Conservation (phyloP, 176 grass and related monocot species). For the Oropetium thomaeum region DNA sequence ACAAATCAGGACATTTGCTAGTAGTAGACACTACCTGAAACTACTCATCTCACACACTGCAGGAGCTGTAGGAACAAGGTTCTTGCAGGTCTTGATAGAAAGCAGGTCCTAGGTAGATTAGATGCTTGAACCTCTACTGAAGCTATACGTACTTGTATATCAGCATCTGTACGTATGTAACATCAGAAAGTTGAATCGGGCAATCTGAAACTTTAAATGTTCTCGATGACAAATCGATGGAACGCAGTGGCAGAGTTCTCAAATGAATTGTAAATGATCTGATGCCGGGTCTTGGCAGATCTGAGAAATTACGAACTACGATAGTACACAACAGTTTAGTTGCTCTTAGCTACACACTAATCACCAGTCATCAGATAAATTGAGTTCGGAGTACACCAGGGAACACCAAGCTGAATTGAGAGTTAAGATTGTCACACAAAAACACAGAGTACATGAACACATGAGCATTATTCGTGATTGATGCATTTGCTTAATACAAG, state of each 20-base stretch:
- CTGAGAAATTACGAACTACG: not conserved
- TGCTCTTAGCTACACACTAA: no score
- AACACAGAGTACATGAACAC: not conserved
- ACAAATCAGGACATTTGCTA: not conserved
- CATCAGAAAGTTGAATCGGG: not conserved
- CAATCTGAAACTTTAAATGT: not conserved
- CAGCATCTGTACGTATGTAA: not conserved
- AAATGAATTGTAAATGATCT: not conserved
- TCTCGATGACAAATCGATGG: not conserved
- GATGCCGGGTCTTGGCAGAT: not conserved
- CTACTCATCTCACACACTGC: not conserved
- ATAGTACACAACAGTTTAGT: no score
- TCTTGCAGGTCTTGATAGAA: constrained; percentile 6
- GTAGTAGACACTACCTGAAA: not conserved
- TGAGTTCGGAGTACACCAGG: not conserved
- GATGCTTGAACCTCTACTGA: constrained; percentile 15
- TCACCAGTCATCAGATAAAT: no score
- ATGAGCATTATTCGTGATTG: constrained; percentile 1
- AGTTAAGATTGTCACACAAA: not conserved
- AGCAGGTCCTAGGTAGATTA: not conserved
- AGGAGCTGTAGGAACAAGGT: not conserved
- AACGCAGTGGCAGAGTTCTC: not conserved
- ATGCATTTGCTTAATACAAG: not conserved
- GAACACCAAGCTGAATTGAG: no score
- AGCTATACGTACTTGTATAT: not conserved